A percentile compares a stretch with the other conserved stretches of the same genome.
phyloP scores from a whole-genome alignment of 768 basidiomycete genomes.

The Russula vinacea region DNA sequence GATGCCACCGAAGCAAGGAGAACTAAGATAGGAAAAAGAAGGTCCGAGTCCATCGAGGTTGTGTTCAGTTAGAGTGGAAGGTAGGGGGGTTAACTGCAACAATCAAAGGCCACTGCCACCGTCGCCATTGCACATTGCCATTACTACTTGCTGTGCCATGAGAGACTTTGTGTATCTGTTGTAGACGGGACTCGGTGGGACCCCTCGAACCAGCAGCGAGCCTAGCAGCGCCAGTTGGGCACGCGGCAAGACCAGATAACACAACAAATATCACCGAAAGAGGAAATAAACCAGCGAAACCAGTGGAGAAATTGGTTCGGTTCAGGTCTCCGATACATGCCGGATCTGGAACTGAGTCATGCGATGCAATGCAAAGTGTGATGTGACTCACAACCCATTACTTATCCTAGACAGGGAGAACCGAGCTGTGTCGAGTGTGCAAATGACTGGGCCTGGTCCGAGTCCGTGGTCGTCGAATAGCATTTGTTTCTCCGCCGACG shows the following conservation, averaged over 20 bases:
- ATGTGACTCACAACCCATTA: neutral
- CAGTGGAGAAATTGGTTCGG: neutral
- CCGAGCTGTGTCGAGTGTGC: neutral
- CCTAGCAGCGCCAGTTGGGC: neutral
- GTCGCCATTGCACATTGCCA: neutral
- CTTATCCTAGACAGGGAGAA: neutral
- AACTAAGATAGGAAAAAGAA: too few species aligned
- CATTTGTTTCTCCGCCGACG: neutral
- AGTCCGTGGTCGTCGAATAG: neutral
- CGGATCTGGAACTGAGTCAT: neutral
- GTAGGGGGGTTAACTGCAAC: neutral
- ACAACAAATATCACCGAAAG: neutral
- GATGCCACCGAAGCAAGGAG: constrained; percentile 6
- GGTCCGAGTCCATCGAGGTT: too few species aligned
- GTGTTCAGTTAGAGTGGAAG: neutral
- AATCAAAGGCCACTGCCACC: neutral
- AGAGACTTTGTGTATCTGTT: neutral
- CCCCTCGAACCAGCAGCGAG: neutral
- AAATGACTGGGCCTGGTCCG: neutral
- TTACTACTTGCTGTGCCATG: neutral
- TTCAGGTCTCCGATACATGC: neutral
- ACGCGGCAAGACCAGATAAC: neutral
- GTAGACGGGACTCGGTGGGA: neutral
- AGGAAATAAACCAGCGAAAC: too few species aligned
- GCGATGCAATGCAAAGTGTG: neutral